phyloP scores from a whole-genome alignment of 106 monocot genomes.

The Dendrobium catenatum region DNA sequence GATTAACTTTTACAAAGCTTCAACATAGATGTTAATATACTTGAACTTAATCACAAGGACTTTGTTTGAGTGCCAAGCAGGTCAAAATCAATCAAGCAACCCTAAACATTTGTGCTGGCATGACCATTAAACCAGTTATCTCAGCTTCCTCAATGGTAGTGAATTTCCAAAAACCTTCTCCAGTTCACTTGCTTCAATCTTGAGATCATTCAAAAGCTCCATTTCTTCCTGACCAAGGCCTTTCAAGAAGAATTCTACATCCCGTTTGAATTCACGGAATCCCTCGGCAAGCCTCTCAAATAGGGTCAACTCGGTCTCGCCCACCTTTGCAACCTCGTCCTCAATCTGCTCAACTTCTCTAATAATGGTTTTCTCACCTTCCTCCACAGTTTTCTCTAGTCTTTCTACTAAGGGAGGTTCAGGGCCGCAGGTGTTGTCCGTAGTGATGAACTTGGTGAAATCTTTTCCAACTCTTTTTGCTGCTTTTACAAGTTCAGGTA shows the following conservation, averaged over 20 bases:
- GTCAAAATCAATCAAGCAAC: too few relatives aligned
- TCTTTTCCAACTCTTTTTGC: conserved; percentile 61
- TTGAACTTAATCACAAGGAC: too few relatives aligned
- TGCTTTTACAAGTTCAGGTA: conserved; percentile 76
- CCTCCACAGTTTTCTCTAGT: conserved; percentile 86
- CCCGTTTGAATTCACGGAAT: conserved; percentile 32
- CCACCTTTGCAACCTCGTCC: conserved; percentile 58
- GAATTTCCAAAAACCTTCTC: conserved; percentile 69
- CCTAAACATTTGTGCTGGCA: too few relatives aligned
- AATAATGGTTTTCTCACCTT: conserved; percentile 79
- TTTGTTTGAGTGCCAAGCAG: too few relatives aligned
- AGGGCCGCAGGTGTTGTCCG: conserved; percentile 85
- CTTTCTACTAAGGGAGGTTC: conserved; percentile 88
- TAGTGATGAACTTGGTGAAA: conserved; percentile 70
- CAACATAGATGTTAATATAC: too few relatives aligned
- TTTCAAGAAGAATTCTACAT: conserved; percentile 34
- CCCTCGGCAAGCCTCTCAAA: conserved; percentile 56
- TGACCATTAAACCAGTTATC: conserved; percentile 26
- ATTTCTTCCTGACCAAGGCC: conserved; percentile 78
- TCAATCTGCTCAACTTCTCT: conserved; percentile 78
- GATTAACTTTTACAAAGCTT: too few relatives aligned
- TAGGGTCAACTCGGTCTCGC: conserved; percentile 42
- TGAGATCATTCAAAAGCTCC: conserved; percentile 69
- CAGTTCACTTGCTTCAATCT: conserved; percentile 80
- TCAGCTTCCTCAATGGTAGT: conserved; percentile 71